Percentiles rank a stretch among this genome's conserved stretches.
These are phyloP conservation scores for Murraya paniculata DNA, from an alignment of 345 rosid species.

Conservation along the genomic window DNA sequence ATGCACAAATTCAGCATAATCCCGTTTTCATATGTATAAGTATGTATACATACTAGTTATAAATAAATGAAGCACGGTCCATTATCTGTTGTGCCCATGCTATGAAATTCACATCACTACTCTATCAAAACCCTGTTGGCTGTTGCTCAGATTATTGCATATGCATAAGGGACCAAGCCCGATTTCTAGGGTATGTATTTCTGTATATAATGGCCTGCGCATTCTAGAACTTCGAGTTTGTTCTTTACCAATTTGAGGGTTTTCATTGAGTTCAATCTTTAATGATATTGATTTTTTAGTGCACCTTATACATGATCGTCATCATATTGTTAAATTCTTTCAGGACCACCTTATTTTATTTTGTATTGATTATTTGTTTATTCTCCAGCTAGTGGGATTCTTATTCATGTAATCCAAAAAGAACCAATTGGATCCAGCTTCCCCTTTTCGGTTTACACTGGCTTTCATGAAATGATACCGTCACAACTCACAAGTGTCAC, in stretches of 20 bases:
- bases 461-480: slow-evolving; percentile 9
- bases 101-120: not conserved
- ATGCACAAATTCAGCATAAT: not conserved
- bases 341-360: not conserved
- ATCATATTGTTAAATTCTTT: not conserved
- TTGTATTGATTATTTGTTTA: not conserved
- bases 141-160: not conserved
- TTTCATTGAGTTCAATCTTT: too few relatives aligned
- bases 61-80: not conserved
- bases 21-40: not conserved
- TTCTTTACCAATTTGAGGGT: not conserved
- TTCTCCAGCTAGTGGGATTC: not conserved
- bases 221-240: not conserved
- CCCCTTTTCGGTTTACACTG: not conserved
- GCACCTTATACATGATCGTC: not conserved
- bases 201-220: not conserved
- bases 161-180: not conserved
- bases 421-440: not conserved
- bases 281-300: not conserved
- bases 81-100: not conserved
- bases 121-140: not conserved
- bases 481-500: too few relatives aligned
- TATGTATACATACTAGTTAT: too few relatives aligned
- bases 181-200: not conserved
- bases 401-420: not conserved